Conservation (phyloP, 164 flowering plant species). For the Magnolia sinica region DNA sequence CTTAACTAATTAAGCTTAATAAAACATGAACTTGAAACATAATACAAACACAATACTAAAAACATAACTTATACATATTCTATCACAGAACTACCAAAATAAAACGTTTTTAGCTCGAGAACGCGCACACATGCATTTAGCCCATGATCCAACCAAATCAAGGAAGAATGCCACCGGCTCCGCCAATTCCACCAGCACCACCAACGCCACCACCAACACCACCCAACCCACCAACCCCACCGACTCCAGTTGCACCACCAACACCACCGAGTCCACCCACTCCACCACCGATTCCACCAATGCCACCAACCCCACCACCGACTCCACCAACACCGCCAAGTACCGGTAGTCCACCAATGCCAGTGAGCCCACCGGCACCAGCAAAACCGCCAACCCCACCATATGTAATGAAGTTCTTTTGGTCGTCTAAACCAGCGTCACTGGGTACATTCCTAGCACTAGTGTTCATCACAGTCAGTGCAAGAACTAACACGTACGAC, state of each 20-base stretch:
- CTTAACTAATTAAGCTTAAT: too few relatives aligned
- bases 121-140: background rate
- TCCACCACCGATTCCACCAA: constrained; percentile 4
- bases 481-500: background rate
- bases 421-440: constrained; percentile 3
- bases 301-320: constrained; percentile 6
- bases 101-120: background rate
- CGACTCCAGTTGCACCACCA: background rate
- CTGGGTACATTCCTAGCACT: constrained; percentile 6
- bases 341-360: constrained; percentile 2
- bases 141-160: background rate
- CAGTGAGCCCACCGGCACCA: constrained; percentile 1
- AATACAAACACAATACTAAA: background rate
- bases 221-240: background rate
- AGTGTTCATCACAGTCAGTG: background rate
- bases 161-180: constrained; percentile 1
- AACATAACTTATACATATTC: background rate
- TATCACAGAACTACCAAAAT: background rate
- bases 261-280: constrained; percentile 8
- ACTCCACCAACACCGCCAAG: constrained; percentile 4
- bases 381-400: constrained; percentile 6
- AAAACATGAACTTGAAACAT: background rate
- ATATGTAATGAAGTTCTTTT: constrained; percentile 7
- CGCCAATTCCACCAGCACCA: background rate
- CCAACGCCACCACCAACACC: constrained; percentile 1